A percentile compares a stretch with the other conserved stretches of the same genome.
Evolutionary conservation across 2,329 filamentous ascomycete species (phyloP).

Genomic region (Esteya vermicola): DNA sequence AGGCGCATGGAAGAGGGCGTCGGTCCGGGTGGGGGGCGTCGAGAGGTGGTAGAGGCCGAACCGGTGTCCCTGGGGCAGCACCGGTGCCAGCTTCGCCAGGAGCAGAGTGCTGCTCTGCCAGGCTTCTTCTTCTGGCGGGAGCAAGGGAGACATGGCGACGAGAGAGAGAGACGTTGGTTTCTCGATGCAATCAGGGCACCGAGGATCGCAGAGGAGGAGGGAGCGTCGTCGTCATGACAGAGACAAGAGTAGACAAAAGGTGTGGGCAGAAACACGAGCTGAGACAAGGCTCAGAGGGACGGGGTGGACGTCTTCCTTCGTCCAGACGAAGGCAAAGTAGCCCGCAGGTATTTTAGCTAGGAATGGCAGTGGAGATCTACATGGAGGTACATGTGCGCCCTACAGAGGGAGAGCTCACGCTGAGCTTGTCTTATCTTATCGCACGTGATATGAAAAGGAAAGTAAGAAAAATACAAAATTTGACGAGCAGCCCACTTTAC

Average conservation of each 20-base stretch:
- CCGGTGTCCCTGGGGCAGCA: conserved; percentile 36
- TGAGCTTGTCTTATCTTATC: background rate
- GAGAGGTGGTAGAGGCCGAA: conserved; percentile 78
- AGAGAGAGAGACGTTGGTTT: background rate
- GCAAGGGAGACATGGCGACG: conserved; percentile 1
- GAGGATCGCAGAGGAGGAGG: background rate
- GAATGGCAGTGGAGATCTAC: no score
- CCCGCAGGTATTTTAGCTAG: no score
- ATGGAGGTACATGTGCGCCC: background rate
- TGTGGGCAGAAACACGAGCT: no score
- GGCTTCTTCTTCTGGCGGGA: background rate
- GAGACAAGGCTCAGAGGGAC: no score
- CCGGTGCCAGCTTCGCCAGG: conserved; percentile 26
- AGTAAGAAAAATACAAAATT: background rate
- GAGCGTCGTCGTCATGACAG: background rate
- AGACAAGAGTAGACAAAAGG: no score
- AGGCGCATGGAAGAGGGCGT: conserved; percentile 66
- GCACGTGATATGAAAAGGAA: conserved; percentile 2
- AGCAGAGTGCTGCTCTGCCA: conserved; percentile 16
- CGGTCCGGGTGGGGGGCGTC: conserved; percentile 61
- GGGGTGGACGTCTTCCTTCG: no score
- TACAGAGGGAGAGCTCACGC: background rate
- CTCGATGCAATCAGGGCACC: background rate
- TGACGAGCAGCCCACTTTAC: no score
- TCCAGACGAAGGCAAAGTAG: no score